phyloP scores from a whole-genome alignment of 2,329 filamentous ascomycete genomes.

The Talaromyces islandicus region DNA sequence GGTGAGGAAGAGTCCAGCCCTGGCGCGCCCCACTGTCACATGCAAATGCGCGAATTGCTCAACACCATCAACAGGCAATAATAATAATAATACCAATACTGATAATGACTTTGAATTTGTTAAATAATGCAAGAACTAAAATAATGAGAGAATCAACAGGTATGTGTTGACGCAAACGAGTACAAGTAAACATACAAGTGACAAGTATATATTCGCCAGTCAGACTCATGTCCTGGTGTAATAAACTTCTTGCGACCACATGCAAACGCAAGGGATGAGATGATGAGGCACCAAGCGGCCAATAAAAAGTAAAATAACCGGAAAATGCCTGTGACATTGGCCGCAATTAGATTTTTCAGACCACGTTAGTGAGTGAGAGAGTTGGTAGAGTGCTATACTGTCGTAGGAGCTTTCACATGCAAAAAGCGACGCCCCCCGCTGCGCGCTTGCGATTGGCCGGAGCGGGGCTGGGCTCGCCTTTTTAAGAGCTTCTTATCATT shows the following conservation, averaged over 20 bases:
- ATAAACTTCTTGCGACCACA: too few species aligned
- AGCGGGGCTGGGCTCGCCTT: constrained; percentile 2
- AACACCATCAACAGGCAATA: not conserved
- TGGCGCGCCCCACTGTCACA: constrained; percentile 6
- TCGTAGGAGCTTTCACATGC: constrained; percentile 6
- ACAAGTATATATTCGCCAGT: not conserved
- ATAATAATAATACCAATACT: not conserved
- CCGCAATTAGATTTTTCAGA: not conserved
- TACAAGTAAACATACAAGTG: too few species aligned
- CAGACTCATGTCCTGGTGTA: too few species aligned
- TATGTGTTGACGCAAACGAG: too few species aligned
- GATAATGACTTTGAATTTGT: too few species aligned
- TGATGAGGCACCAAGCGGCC: not conserved
- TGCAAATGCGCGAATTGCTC: constrained; percentile 1
- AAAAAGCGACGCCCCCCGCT: constrained; percentile 2
- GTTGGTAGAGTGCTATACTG: not conserved
- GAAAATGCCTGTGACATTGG: not conserved
- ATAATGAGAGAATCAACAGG: too few species aligned
- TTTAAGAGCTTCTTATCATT: not conserved
- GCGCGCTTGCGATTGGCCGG: constrained; percentile 6
- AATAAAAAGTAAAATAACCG: not conserved
- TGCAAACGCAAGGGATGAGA: not conserved
- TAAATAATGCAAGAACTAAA: too few species aligned
- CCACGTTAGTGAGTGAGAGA: too few species aligned
- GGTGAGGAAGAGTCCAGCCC: not conserved